phyloP scores from a whole-genome alignment of 2,329 filamentous ascomycete species.

The Aspergillus pseudonomiae region DNA sequence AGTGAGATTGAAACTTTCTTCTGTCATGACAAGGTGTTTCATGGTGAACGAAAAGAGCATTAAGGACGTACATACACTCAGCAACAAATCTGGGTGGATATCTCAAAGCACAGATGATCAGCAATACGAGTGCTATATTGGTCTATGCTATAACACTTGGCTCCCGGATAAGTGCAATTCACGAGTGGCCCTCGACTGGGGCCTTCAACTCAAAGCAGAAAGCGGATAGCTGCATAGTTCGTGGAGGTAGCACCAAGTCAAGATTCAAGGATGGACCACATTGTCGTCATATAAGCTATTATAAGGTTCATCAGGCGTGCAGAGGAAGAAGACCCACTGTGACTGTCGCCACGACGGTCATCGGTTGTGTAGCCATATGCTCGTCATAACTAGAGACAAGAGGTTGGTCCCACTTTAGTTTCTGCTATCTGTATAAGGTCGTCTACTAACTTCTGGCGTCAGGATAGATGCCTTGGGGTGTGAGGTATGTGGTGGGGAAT shows the following conservation, averaged over 20 bases:
- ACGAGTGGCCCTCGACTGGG: too few species aligned
- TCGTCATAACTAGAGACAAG: not conserved
- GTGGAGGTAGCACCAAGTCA: not conserved
- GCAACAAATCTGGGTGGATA: not conserved
- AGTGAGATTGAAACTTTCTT: not conserved
- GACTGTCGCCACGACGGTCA: not conserved
- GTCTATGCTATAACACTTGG: not conserved
- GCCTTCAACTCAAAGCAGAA: too few species aligned
- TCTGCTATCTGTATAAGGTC: too few species aligned
- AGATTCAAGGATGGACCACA: accelerated
- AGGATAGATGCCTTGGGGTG: too few species aligned
- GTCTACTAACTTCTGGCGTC: too few species aligned
- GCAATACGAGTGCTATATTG: not conserved
- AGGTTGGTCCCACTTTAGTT: too few species aligned
- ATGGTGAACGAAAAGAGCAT: not conserved
- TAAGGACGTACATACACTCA: not conserved
- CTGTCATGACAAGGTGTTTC: not conserved
- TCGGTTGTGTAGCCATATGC: not conserved
- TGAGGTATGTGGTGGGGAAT: too few species aligned
- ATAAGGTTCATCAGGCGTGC: not conserved
- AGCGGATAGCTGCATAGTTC: too few species aligned
- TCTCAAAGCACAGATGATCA: not conserved
- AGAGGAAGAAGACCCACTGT: not conserved
- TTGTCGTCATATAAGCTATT: not conserved
- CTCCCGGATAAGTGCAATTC: too few species aligned